Evolutionary conservation across 2,329 filamentous ascomycete species (phyloP).

Genomic region (Penicillium sp.): DNA sequence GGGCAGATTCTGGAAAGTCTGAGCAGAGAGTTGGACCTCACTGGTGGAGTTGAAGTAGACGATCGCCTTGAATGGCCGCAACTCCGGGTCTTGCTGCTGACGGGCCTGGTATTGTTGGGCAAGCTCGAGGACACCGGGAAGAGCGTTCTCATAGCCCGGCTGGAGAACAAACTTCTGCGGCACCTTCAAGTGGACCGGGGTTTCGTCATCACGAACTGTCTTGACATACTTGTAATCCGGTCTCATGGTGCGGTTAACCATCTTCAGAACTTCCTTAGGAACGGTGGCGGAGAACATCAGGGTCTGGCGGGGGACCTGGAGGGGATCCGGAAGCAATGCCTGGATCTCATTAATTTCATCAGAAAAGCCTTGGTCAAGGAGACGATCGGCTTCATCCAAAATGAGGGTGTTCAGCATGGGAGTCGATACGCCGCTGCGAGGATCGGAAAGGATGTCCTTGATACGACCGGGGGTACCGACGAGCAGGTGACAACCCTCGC

Average conservation of each 20-base stretch:
- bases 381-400: constrained; percentile 67
- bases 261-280: constrained; percentile 73
- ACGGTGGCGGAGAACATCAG: constrained; percentile 96
- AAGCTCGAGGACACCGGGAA: constrained; percentile 77
- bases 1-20: constrained; percentile 57
- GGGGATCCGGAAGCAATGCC: constrained; percentile 61
- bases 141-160: constrained; percentile 69
- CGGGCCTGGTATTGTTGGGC: constrained; percentile 60
- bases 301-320: constrained; percentile 73
- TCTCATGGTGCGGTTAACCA: constrained; percentile 78
- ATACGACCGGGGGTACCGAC: constrained; percentile 89
- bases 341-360: constrained; percentile 65
- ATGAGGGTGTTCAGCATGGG: constrained; percentile 61
- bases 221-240: constrained; percentile 84
- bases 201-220: constrained; percentile 79
- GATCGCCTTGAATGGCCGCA: constrained; percentile 87
- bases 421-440: constrained; percentile 62
- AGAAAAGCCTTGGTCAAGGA: constrained; percentile 68
- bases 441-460: constrained; percentile 74
- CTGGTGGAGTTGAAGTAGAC: constrained; percentile 83
- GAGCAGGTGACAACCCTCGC: constrained; percentile 80
- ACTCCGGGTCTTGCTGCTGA: constrained; percentile 36
- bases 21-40: constrained; percentile 65
- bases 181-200: constrained; percentile 79
- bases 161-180: constrained; percentile 74